Percentiles rank a stretch among this genome's conserved stretches.
These are phyloP conservation scores for Mycena floridula DNA, from an alignment of 768 basidiomycete genomes.

Conservation along the genomic window DNA sequence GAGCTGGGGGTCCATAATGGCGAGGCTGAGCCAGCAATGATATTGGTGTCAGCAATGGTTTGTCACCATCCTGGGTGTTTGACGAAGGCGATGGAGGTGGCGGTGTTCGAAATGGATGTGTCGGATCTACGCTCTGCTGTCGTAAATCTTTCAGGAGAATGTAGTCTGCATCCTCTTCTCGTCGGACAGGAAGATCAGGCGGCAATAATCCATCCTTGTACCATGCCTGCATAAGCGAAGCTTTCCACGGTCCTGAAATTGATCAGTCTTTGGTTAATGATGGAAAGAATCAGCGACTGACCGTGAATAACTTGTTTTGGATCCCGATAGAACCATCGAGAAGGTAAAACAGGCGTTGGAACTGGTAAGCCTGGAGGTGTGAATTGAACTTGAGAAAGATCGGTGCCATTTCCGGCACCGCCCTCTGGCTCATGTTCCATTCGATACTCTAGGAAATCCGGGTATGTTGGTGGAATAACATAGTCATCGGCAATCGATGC, in stretches of 20 bases:
- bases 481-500: conserved; percentile 87
- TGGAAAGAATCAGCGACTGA: conserved; percentile 24
- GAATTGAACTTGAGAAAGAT: conserved; percentile 60
- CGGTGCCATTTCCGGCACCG: conserved; percentile 31
- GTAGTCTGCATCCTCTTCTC: conserved; percentile 68
- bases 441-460: conserved; percentile 68
- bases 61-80: conserved; percentile 27
- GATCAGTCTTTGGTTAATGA: conserved; percentile 7
- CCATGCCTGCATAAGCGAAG: conserved; percentile 86
- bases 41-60: conserved; percentile 63
- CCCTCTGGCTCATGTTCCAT: conserved; percentile 54
- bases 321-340: conserved; percentile 80
- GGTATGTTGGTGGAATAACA: conserved; percentile 87
- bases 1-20: conserved; percentile 81
- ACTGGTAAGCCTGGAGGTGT: conserved; percentile 76
- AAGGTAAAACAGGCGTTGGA: conserved; percentile 60
- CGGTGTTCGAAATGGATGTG: conserved; percentile 63
- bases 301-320: conserved; percentile 78
- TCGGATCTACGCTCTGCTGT: conserved; percentile 75
- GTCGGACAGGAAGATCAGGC: conserved; percentile 73
- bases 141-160: conserved; percentile 68
- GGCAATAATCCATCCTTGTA: conserved; percentile 81
- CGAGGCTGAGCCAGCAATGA: conserved; percentile 73
- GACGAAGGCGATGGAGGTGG: conserved; percentile 28
- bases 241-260: conserved; percentile 73